Conservation (phyloP, 139 green algal genomes). For the Chlorella sp. region DNA sequence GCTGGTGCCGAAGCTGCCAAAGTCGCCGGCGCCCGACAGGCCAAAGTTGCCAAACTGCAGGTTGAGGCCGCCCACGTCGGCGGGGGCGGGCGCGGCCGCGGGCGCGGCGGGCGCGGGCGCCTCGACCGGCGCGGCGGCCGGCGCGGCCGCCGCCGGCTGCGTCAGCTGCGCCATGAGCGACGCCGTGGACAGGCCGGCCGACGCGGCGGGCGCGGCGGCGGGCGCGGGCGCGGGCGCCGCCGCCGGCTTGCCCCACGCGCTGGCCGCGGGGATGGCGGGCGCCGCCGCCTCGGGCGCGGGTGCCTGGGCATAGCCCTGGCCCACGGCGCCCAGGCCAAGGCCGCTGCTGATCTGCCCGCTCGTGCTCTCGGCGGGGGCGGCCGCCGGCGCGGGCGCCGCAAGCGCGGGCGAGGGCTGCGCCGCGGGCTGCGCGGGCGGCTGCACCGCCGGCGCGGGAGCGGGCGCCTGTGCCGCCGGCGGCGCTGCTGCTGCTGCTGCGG, state of each 20-base stretch:
- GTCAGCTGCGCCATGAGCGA: background rate
- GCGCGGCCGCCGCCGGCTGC: background rate
- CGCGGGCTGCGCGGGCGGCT: constrained; percentile 1
- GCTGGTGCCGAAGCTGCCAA: constrained; percentile 22
- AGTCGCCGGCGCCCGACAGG: constrained; percentile 20
- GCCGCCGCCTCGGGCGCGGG: background rate
- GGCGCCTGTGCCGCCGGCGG: constrained; percentile 11
- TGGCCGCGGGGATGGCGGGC: background rate
- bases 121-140: too few relatives aligned
- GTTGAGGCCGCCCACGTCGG: constrained; percentile 34
- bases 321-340: constrained; percentile 11
- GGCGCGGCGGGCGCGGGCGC: background rate
- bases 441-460: background rate
- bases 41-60: constrained; percentile 52
- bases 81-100: constrained; percentile 7
- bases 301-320: constrained; percentile 6
- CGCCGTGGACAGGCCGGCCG: background rate
- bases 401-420: background rate
- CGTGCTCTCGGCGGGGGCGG: background rate
- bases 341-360: constrained; percentile 7
- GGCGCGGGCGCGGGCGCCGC: background rate
- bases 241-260: constrained; percentile 37
- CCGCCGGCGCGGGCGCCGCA: constrained; percentile 16
- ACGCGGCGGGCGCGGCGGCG: constrained; percentile 8
- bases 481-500: constrained; percentile 3